Conservation (phyloP, 2,329 filamentous ascomycete genomes). For the Cadophora gregata region DNA sequence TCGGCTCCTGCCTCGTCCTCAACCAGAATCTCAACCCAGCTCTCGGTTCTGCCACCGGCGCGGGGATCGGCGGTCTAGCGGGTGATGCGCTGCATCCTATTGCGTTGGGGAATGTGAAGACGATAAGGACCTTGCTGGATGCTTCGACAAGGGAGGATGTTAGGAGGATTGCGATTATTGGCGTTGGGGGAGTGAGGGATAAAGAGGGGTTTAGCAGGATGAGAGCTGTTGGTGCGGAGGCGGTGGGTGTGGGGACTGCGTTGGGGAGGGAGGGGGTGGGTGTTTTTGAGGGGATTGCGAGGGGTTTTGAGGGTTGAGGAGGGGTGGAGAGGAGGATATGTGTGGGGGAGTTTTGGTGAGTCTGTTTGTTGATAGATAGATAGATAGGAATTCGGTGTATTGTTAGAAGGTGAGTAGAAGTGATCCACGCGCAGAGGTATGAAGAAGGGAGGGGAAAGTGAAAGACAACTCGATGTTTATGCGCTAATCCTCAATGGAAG, state of each 20-base stretch:
- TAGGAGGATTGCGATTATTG: constrained; percentile 66
- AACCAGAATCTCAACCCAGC: constrained; percentile 43
- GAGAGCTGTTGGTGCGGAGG: constrained; percentile 67
- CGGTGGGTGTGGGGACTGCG: constrained; percentile 73
- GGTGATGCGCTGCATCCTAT: constrained; percentile 75
- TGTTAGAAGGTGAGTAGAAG: too few species aligned
- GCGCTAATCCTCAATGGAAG: too few species aligned
- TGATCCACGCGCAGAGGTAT: too few species aligned
- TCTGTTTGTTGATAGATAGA: too few species aligned
- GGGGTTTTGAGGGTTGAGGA: constrained; percentile 7
- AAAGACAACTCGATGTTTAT: too few species aligned
- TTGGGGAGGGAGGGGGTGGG: constrained; percentile 66
- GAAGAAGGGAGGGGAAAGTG: too few species aligned
- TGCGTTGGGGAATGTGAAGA: constrained; percentile 76
- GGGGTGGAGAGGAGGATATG: too few species aligned
- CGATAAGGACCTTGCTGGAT: constrained; percentile 66
- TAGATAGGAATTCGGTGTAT: too few species aligned
- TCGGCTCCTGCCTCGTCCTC: constrained; percentile 71
- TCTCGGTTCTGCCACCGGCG: constrained; percentile 57
- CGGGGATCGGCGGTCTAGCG: constrained; percentile 73
- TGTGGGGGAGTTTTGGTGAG: too few species aligned
- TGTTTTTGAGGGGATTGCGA: constrained; percentile 65
- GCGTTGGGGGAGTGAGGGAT: constrained; percentile 75
- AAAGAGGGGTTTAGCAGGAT: constrained; percentile 67
- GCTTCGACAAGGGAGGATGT: constrained; percentile 49